Evolutionary conservation across 1,284 basidiomycete species (phyloP), one percentile per base, ranked within the genome.

Genomic region (Flammula alnicola): DNA sequence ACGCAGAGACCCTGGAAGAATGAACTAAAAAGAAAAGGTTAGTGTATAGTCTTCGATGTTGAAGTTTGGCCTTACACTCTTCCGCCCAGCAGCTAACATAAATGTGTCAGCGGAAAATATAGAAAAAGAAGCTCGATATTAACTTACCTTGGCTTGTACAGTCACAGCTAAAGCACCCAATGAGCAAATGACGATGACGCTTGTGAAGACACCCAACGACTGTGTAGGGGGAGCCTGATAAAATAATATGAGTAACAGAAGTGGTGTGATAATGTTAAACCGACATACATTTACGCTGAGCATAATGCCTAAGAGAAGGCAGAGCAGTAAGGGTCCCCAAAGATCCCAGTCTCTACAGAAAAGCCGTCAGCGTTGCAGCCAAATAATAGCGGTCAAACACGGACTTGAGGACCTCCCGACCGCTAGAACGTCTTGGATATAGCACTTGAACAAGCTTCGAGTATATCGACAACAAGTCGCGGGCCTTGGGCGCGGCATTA

Each of bases 1-100:
- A 89, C 94, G 62, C 95, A 97, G 26, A 98, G 76, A 36, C 91
- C 93, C 68, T 98, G 95, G 75, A 98, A 96, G 76, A 98, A 95
- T 0, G 94, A 95, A 7, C 93, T 95, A 65, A 8, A 38, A 17
- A 12, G 11, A 10, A 19, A n/a, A n/a, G n/a, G n/a, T n/a, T 38
- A 38, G 19, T 29, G n/a, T 44, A 19, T n/a, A 39, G 38, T 12
- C 26, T 27, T 7, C 11, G 11, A 29, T 39, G 25, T 25, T 4
- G 37, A 37, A 12, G 29, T 26, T n/a, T n/a, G n/a, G n/a, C n/a
- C 88, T 53, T 71, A 95, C 89, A 98, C 93, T 78, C 93, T 81
- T 38, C 95, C 95, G 42, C 95, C 95, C n/a, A 98, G 79, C 40
- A 98, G 79, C 84, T 91, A 54, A n/a, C n/a, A n/a, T 25, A 41